Evolutionary conservation across 2,329 filamentous ascomycete species (phyloP).

Genomic region (Hypocrella siamensis): DNA sequence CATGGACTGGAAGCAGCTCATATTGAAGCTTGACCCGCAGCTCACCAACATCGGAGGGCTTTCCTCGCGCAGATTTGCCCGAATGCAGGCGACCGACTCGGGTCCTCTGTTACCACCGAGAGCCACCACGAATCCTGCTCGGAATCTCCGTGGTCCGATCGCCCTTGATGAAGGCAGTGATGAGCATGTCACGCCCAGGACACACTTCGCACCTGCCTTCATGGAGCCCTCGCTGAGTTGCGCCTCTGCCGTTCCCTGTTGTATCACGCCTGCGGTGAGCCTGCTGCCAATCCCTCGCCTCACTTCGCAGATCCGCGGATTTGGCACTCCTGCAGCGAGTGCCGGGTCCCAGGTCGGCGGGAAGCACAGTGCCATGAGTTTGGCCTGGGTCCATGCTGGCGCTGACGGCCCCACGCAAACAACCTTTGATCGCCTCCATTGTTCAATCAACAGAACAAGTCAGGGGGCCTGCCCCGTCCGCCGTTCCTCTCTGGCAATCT

Average conservation of each 20-base stretch:
- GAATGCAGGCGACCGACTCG: constrained; percentile 16
- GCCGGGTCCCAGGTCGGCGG: constrained; percentile 32
- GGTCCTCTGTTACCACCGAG: constrained; percentile 24
- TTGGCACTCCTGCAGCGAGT: constrained; percentile 45
- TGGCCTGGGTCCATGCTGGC: constrained; percentile 41
- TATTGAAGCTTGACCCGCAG: constrained; percentile 39
- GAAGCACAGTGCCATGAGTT: constrained; percentile 40
- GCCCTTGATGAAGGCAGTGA: too few species aligned
- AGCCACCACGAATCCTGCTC: constrained; percentile 26
- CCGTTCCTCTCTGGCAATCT: constrained; percentile 47
- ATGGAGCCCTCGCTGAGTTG: constrained; percentile 32
- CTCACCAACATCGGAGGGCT: constrained; percentile 42
- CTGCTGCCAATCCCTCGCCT: constrained; percentile 43
- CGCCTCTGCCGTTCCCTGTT: constrained; percentile 26
- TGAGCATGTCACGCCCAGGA: too few species aligned
- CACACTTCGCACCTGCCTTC: constrained; percentile 26
- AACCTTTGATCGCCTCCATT: constrained; percentile 34
- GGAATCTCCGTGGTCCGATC: too few species aligned
- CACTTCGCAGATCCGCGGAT: constrained; percentile 38
- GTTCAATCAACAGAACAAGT: constrained; percentile 33
- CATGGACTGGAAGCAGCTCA: constrained; percentile 41
- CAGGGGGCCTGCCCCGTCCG: constrained; percentile 32
- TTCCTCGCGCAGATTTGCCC: constrained; percentile 17
- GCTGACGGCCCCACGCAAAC: constrained; percentile 28
- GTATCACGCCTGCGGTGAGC: constrained; percentile 36